Evolutionary conservation across 2,329 filamentous ascomycete genomes (phyloP), one percentile per base, ranked within the genome.

Genomic region (Claviceps fusiformis): DNA sequence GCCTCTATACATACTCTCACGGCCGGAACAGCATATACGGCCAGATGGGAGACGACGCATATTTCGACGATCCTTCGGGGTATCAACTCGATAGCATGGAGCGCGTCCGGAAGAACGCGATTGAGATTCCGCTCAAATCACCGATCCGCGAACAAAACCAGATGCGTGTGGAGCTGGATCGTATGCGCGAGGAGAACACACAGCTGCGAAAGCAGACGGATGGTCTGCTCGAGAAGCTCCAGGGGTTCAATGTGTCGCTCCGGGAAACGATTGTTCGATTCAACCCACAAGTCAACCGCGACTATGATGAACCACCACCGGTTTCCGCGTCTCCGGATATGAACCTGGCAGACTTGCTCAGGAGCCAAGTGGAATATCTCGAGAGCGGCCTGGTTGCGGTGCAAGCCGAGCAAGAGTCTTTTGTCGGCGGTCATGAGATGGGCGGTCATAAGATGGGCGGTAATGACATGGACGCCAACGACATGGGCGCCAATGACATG

Each of bases 61-160:
- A 85, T 50, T 90, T 95, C 62, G 87, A 95, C 63, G 87, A 93
- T 60, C 77, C 83, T 56, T 87, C 83, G 64, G 72, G 89, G 8
- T 93, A 91, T 64, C 83, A 63, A 11, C 78, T 86, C 6, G 86
- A 89, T 60, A 78, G 81, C 56, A 68, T 84, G 24, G 82, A 87
- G 15, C 62, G 63, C 19, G 62, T 64, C 37, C 70, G 68, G 52
- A 73, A 73, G 56, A 73, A 73, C 53, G 65, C 71, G 29, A 74
- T 81, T n/a, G 77, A 79, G 55, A 81, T 82, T 11, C 79, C 79
- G n/a, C 62, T 75, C 37, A 81, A 80, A 62, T 81, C 79, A 17
- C 78, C 78, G 0, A 71, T 75, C 37, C 75, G 78, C 29, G 77
- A 78, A 57, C 77, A 81, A 59, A 77, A 68, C 55, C 73, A 78